Percentiles rank a stretch among this genome's conserved stretches.
phyloP scores from a whole-genome alignment of 2,329 filamentous ascomycete genomes.

The Cladosporium oxysporum region DNA sequence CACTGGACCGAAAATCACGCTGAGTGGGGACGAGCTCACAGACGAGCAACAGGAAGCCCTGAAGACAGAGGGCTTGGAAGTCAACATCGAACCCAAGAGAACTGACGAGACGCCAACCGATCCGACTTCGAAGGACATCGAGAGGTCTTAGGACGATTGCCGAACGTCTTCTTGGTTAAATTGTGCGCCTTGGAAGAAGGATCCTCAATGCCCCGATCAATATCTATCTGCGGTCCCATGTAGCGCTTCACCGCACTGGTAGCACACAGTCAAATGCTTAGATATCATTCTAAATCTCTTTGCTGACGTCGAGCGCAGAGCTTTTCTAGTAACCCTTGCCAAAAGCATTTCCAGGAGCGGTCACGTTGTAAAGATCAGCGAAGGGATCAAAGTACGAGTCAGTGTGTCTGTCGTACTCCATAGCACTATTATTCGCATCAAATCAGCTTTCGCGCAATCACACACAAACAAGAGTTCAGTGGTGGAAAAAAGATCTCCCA shows the following conservation, averaged over 20 bases:
- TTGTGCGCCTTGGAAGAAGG: background rate
- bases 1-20: slow-evolving; percentile 59
- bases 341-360: background rate
- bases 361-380: slow-evolving; percentile 39
- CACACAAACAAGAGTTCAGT: background rate
- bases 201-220: too few relatives aligned
- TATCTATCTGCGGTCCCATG: too few relatives aligned
- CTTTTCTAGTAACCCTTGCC: background rate
- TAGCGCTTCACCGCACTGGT: background rate
- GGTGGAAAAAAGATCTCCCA: too few relatives aligned
- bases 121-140: background rate
- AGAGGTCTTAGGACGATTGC: background rate
- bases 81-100: slow-evolving; percentile 2
- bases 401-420: slow-evolving; percentile 61
- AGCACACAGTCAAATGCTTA: background rate
- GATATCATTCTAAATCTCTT: background rate
- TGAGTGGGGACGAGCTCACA: slow-evolving; percentile 40
- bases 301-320: background rate
- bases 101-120: background rate
- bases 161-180: background rate
- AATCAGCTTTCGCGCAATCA: background rate
- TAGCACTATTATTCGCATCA: slow-evolving; percentile 23
- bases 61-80: slow-evolving; percentile 28
- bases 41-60: slow-evolving; percentile 33
- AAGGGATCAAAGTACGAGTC: slow-evolving; percentile 59